Evolutionary conservation across 805 yeast species (phyloP), one percentile per base, ranked within the genome.

Genomic region (Geotrichum ghanense): DNA sequence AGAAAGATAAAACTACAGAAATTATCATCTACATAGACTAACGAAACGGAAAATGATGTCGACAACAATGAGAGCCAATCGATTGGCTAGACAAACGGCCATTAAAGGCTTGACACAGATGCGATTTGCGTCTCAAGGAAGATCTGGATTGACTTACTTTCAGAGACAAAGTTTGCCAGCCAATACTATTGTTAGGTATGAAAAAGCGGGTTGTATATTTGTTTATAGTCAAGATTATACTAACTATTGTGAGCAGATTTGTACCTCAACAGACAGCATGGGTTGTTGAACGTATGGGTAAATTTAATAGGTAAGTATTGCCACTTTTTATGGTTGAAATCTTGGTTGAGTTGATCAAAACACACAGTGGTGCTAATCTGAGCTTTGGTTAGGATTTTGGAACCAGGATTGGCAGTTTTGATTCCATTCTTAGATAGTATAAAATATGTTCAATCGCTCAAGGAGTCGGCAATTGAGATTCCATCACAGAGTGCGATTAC

Each of bases 211-310:
- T 22, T 17, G 16, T 16, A 14, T 19, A 19, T 7, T 24, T 7
- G 10, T 24, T 7, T 24, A 7, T 24, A 7, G 27, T 25, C 31
- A 9, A 25, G 14, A 25, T 14, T 9, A 25, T 25, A 25, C 31
- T 22, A 16, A 40, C 14, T 22, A 19, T 10, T 14, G 19, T 45
- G 34, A 44, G 21, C n/a, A 39, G 42, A 55, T 85, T 85, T 61
- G 95, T 85, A 14, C 95, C 95, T 1, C 95, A 86, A 61, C 94
- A 85, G 63, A 81, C 85, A 19, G 95, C 95, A 2, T 85, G 92
- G 88, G 77, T 85, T 17, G 95, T 85, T 17, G 95, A 85, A 63
- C 70, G 95, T 51, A 85, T 85, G 95, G 95, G 95, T 25, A 82
- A 81, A 60, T 85, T 83, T 68, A 73, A 79, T 60, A 65, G 72